These are phyloP conservation scores for Salix koriyanagi DNA, from an alignment of 345 rosid genomes.

Conservation along the genomic window DNA sequence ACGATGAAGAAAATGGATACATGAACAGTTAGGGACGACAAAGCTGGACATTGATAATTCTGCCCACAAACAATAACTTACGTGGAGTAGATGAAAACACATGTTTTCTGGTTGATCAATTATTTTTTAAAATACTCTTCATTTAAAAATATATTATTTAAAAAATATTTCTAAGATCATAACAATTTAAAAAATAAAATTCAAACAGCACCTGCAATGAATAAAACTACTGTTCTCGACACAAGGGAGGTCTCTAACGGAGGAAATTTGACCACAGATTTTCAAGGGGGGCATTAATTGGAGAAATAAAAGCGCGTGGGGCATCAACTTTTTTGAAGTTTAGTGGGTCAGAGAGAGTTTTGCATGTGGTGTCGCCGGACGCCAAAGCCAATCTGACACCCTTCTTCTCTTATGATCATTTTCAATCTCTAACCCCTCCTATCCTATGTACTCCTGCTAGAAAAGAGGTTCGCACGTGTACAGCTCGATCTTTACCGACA, in stretches of 20 bases:
- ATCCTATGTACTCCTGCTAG: background rate
- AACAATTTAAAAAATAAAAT: no score
- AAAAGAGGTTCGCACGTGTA: constrained; percentile 51
- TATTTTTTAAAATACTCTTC: no score
- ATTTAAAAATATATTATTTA: no score
- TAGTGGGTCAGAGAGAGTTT: background rate
- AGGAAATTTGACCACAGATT: background rate
- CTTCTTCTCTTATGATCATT: constrained; percentile 2
- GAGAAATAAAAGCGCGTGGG: constrained; percentile 1
- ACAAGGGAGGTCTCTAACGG: background rate
- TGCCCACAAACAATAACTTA: no score
- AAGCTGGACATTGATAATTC: no score
- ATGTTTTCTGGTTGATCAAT: no score
- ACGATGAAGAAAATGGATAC: no score
- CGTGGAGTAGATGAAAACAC: no score
- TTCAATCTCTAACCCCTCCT: constrained; percentile 11
- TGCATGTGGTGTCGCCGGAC: constrained; percentile 48
- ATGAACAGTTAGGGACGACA: no score
- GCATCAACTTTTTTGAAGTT: background rate
- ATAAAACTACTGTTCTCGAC: no score
- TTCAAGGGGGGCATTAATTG: background rate
- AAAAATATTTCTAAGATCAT: no score
- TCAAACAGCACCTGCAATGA: no score
- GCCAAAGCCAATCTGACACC: constrained; percentile 38
- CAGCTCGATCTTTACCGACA: constrained; percentile 39